Base-by-base conservation (phyloP, 768 basidiomycete genomes). In the Boletus coccyginus region DNA sequence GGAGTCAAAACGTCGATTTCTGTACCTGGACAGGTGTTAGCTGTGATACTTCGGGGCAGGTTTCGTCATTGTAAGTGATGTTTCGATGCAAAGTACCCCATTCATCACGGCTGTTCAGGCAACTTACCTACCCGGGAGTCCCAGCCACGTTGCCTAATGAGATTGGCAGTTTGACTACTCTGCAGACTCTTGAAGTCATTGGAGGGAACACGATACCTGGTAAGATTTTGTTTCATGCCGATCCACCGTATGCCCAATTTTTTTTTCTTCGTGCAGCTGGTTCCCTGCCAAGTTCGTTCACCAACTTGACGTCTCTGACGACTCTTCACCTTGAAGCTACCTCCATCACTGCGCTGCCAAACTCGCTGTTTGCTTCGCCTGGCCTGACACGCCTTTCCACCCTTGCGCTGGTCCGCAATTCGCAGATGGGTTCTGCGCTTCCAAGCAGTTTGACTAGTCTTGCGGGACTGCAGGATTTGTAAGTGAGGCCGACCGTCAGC, bases 1-100 rank as follows among this genome's bases (percentile, higher is more conserved):
- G 81, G 81, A 70, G 73, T 46, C 74, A 76, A 57, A 75, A 80
- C 48, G 60, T 74, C 39, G 68, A 72, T 47, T 78, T 78, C 57
- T 81, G 80, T 58, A 66, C 72, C 1, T 82, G 81, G 81, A 67
- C 58, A 8, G 81, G 81, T 3, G 75, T 82, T 5, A 62, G 59
- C 31, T 82, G 81, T 57, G 73, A 77, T 61, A 62, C 68, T 5
- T 66, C 69, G 24, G 79, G 79, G 5, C 61, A 66, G 31, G 73
- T 81, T 4, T 64, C 70, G 16, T 73, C 73, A 9, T 55, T 82
- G 80, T 81, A 41, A 60, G 79, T 73, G 31, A 8, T 39, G 10
- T 16, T 19, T 33, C 6, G 1, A 38, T 45, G 24, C 39, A 8
- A 13, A 35, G 14, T 10, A 21, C 43, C 6, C 52, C 19, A 12